Base-by-base conservation (phyloP, 257 asterid species). In the Jacaranda mimosifolia region DNA sequence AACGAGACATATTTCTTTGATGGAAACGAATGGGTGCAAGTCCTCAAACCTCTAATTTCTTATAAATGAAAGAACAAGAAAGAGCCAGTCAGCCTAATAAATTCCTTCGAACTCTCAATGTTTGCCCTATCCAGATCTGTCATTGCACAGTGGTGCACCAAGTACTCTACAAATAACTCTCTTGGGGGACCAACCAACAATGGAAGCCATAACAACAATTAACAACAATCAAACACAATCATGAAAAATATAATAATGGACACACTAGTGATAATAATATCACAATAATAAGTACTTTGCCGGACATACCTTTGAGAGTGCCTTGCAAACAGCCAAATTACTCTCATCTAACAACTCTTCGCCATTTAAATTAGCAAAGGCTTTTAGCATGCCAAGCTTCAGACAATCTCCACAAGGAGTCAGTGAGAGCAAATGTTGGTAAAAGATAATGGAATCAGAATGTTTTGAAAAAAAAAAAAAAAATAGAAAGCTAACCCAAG, bases 181-280 rank as follows among this genome's bases (percentile, higher is more conserved):
- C 98, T 98, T 72, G 95, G 80, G 70, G 96, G 82, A 77, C 99
- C 98, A 80, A 90, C 89, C 89, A 95, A 83, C 99, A 95, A 82
- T 95, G 97, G 99, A 95, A 59, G 99, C 99, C 99, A 93, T 93
- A 74, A 96, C 98, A 63, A 95, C 98, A 53, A 95, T 91, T 73
- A 95, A 87, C 99, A 93, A 82, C 86, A 82, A 85, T 62, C 70
- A 26, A 26, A 26, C 19, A 69, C 80, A 48, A 67, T 49, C 40
- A 68, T 69, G 59, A 39, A 19, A 66, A 81, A 68, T 43, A 71
- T 56, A 59, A 56, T 60, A 40, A 76, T 42, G 43, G 43, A 38
- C 66, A 75, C 76, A 43, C 12, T n/a, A 19, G 18, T 19, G 32
- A 58, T 36, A 26, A 60, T 70, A 32, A 21, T 60, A 40, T 26